phyloP scores from a whole-genome alignment of 495 filamentous ascomycete genomes.

The Penicillium flavigenum region DNA sequence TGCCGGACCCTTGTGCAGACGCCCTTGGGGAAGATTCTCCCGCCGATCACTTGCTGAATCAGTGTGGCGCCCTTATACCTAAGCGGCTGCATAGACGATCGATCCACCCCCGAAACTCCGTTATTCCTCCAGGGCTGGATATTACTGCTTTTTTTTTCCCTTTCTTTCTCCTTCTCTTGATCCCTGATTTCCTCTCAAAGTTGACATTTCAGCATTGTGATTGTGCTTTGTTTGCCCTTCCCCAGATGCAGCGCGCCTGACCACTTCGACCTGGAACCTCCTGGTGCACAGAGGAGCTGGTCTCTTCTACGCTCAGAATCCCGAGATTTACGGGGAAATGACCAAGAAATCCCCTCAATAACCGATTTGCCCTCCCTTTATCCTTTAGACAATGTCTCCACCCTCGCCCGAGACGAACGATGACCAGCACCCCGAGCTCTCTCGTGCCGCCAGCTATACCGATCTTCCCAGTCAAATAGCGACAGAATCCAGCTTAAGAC shows the following conservation, averaged over 20 bases:
- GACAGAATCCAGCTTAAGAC: constrained; percentile 32
- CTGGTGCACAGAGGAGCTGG: constrained; percentile 46
- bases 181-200: not conserved
- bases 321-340: constrained; percentile 29
- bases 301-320: constrained; percentile 31
- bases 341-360: constrained; percentile 18
- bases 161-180: not conserved
- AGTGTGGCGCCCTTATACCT: constrained; percentile 20
- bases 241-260: constrained; percentile 31
- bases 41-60: constrained; percentile 27
- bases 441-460: constrained; percentile 46
- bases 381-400: constrained; percentile 37
- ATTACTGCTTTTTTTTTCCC: not conserved
- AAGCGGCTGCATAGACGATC: constrained; percentile 20
- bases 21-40: constrained; percentile 13
- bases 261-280: constrained; percentile 16
- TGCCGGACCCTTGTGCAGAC: constrained; percentile 19
- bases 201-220: not conserved
- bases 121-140: not conserved
- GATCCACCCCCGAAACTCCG: constrained; percentile 19
- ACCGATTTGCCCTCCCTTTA: constrained; percentile 8
- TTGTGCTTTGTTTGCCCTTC: constrained; percentile 9
- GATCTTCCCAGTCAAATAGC: constrained; percentile 35
- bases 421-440: constrained; percentile 30
- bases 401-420: constrained; percentile 30